phyloP scores from a whole-genome alignment of 129 eudicot species.

The Pittosporum tobira region DNA sequence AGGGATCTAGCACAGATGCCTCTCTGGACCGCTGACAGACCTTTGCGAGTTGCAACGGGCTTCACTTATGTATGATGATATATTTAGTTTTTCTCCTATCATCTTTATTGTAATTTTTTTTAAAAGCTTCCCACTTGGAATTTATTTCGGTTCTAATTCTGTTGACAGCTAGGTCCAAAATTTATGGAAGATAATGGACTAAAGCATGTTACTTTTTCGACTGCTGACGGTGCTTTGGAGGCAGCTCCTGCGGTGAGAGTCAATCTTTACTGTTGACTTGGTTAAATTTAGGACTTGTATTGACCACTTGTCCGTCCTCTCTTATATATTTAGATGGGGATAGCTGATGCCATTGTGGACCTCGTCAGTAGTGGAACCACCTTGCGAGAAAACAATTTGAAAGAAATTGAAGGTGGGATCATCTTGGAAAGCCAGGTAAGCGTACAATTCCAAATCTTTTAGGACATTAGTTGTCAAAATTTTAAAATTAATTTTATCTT shows the following conservation, averaged over 20 bases:
- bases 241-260: constrained; percentile 96
- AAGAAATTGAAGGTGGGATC: constrained; percentile 87
- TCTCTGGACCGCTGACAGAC: constrained; percentile 86
- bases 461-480: not conserved
- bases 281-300: not conserved
- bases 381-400: constrained; percentile 78
- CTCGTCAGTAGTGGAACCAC: constrained; percentile 98
- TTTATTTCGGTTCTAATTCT: constrained; percentile 6
- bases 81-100: constrained; percentile 10
- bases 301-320: not conserved
- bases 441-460: not conserved
- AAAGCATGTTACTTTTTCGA: constrained; percentile 71
- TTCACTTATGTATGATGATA: constrained; percentile 68
- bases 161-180: constrained; percentile 68
- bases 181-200: constrained; percentile 84
- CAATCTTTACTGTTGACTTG: not conserved
- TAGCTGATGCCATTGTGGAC: constrained; percentile 96
- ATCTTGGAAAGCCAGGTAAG: constrained; percentile 82
- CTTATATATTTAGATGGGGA: constrained; percentile 73
- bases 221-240: constrained; percentile 98
- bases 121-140: constrained; percentile 1
- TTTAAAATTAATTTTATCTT: not conserved
- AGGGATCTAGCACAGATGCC: constrained; percentile 85
- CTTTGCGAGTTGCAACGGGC: constrained; percentile 93
- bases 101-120: constrained; percentile 4